A percentile compares a stretch with the other conserved stretches of the same genome.
phyloP scores from a whole-genome alignment of 1,139 yeast genomes.

The Pichia inconspicua region DNA sequence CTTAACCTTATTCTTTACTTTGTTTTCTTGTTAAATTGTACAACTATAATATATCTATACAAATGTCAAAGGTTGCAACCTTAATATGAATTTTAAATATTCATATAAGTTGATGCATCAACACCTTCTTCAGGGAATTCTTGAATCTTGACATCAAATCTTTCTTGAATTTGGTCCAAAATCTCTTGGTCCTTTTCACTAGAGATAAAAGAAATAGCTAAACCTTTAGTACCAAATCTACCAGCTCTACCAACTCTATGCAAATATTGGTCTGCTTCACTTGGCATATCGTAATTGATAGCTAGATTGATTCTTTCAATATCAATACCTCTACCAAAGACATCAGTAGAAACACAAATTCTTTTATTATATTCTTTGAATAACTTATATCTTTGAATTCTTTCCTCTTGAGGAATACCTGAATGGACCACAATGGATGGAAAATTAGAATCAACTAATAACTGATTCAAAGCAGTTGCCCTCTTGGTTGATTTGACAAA shows the following conservation, averaged over 20 bases:
- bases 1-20: too few relatives aligned
- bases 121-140: conserved; percentile 98
- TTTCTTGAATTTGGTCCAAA: conserved; percentile 86
- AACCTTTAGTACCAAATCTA: conserved; percentile 98
- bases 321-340: conserved; percentile 98
- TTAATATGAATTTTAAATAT: conserved; percentile 42
- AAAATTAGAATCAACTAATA: conserved; percentile 88
- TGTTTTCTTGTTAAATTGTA: neutral
- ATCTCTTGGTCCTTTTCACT: conserved; percentile 84
- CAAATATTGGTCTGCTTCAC: conserved; percentile 93
- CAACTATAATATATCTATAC: neutral
- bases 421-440: conserved; percentile 97
- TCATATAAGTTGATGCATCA: conserved; percentile 96
- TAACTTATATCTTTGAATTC: conserved; percentile 92
- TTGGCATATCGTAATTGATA: conserved; percentile 87
- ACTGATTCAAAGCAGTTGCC: conserved; percentile 85
- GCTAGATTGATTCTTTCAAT: conserved; percentile 97
- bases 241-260: conserved; percentile 99
- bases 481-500: conserved; percentile 89
- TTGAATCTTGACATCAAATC: conserved; percentile 92
- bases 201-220: conserved; percentile 86
- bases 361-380: conserved; percentile 98
- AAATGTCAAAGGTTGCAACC: neutral
- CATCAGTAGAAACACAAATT: conserved; percentile 97
- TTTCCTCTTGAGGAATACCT: conserved; percentile 94